Conservation (phyloP, 495 filamentous ascomycete species). For the Xylaria flabelliformis region DNA sequence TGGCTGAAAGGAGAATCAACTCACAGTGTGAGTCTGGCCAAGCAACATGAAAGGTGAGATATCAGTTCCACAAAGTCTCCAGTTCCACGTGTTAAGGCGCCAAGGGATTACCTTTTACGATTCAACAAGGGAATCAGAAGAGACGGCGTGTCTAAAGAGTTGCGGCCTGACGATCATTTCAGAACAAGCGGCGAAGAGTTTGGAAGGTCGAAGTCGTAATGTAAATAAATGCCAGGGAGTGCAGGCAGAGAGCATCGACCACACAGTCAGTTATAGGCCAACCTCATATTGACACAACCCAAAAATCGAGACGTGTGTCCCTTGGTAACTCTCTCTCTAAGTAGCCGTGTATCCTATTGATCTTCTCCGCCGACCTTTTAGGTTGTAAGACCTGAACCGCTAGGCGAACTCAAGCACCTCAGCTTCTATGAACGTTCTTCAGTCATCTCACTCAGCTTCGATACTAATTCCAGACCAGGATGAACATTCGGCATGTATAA, state of each 20-base stretch:
- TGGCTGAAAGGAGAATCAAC: not conserved
- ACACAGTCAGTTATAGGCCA: not conserved
- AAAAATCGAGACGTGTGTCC: not conserved
- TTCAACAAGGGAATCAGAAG: not conserved
- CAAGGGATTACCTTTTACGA: slow-evolving; percentile 5
- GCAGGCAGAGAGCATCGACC: not conserved
- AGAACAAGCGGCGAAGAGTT: not conserved
- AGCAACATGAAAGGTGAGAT: not conserved
- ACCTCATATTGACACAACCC: not conserved
- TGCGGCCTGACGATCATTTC: slow-evolving; percentile 6
- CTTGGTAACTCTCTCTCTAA: not conserved
- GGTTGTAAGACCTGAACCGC: not conserved
- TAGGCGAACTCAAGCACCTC: not conserved
- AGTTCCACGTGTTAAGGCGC: slow-evolving; percentile 24
- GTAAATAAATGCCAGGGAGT: not conserved
- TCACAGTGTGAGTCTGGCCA: not conserved
- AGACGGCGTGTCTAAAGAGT: not conserved
- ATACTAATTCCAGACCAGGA: not conserved
- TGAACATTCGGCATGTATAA: not conserved
- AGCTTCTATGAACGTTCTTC: not conserved
- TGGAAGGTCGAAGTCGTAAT: not conserved
- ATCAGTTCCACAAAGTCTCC: slow-evolving; percentile 21
- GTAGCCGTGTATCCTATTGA: not conserved
- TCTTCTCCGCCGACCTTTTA: not conserved
- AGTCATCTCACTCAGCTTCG: slow-evolving; percentile 11